These are phyloP conservation scores for Pichia sp. DNA, from an alignment of 1,139 yeast genomes.

Conservation along the genomic window DNA sequence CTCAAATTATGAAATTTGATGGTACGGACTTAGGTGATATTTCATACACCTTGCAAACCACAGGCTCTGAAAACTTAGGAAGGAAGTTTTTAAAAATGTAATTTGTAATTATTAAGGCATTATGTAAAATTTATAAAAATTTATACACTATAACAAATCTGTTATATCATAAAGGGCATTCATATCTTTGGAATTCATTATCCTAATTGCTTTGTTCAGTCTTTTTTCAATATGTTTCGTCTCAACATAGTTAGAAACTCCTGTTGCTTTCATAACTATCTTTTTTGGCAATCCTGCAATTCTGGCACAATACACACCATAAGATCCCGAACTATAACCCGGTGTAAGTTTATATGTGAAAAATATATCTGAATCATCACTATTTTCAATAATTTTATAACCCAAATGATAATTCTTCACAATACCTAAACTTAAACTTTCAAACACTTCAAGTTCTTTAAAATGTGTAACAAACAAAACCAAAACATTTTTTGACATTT, in stretches of 20 bases:
- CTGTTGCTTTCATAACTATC: constrained; percentile 46
- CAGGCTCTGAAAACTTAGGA: constrained; percentile 18
- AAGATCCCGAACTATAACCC: constrained; percentile 62
- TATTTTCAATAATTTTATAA: constrained; percentile 36
- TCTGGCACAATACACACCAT: constrained; percentile 75
- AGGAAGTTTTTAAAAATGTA: constrained; percentile 26
- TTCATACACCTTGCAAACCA: constrained; percentile 43
- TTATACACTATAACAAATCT: constrained; percentile 1
- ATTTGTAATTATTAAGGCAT: neutral
- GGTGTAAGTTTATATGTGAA: constrained; percentile 56
- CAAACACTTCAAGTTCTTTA: constrained; percentile 60
- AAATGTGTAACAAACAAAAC: constrained; percentile 84
- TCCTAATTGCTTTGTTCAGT: constrained; percentile 6
- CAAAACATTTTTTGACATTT: constrained; percentile 40
- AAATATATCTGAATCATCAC: constrained; percentile 32
- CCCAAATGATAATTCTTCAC: constrained; percentile 74
- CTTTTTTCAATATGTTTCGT: constrained; percentile 14
- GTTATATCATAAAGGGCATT: constrained; percentile 14
- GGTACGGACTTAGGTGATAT: constrained; percentile 58
- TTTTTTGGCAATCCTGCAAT: constrained; percentile 54
- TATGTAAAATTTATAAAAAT: neutral
- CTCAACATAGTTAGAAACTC: constrained; percentile 41
- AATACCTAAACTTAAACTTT: constrained; percentile 33
- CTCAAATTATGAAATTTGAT: constrained; percentile 42
- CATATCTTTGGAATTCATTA: constrained; percentile 6